Evolutionary conservation across 2,329 filamentous ascomycete genomes (phyloP).

Genomic region (Truncatella angustata): DNA sequence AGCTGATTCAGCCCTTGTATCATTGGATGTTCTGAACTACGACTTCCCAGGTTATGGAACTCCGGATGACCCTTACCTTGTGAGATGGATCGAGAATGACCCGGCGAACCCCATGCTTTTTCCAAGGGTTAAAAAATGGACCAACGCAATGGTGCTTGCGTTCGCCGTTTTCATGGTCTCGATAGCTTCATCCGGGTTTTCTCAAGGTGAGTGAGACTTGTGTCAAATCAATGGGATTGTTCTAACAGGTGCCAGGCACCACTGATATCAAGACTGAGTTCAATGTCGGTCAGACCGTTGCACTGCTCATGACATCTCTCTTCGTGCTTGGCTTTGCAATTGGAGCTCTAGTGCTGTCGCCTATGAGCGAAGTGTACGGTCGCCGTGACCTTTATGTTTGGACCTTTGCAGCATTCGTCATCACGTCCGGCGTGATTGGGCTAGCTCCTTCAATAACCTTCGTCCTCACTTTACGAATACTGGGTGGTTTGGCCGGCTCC

Average conservation of each 20-base stretch:
- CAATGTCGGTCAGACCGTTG: constrained; percentile 34
- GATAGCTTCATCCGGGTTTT: constrained; percentile 38
- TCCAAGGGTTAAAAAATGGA: constrained; percentile 36
- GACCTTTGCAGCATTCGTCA: constrained; percentile 10
- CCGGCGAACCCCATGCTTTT: constrained; percentile 42
- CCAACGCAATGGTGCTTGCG: constrained; percentile 35
- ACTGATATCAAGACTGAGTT: constrained; percentile 36
- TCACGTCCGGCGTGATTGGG: constrained; percentile 8
- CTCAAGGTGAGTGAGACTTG: constrained; percentile 19
- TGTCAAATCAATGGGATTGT: not conserved
- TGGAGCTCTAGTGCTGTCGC: constrained; percentile 29
- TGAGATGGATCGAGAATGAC: constrained; percentile 45
- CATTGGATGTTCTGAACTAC: constrained; percentile 29
- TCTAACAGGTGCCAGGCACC: constrained; percentile 26
- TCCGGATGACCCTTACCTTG: constrained; percentile 40
- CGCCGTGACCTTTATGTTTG: constrained; percentile 17
- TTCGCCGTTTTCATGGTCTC: constrained; percentile 40
- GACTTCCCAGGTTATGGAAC: constrained; percentile 40
- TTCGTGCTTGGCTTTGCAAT: constrained; percentile 28
- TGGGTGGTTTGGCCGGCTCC: constrained; percentile 11
- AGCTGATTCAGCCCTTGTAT: constrained; percentile 14
- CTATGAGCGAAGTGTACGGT: constrained; percentile 29
- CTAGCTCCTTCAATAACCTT: constrained; percentile 9
- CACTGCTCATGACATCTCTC: constrained; percentile 31
- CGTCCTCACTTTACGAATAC: constrained; percentile 10